Evolutionary conservation across 2,329 filamentous ascomycete genomes (phyloP), one percentile per base, ranked within the genome.

Genomic region (Fusarium annulatum): DNA sequence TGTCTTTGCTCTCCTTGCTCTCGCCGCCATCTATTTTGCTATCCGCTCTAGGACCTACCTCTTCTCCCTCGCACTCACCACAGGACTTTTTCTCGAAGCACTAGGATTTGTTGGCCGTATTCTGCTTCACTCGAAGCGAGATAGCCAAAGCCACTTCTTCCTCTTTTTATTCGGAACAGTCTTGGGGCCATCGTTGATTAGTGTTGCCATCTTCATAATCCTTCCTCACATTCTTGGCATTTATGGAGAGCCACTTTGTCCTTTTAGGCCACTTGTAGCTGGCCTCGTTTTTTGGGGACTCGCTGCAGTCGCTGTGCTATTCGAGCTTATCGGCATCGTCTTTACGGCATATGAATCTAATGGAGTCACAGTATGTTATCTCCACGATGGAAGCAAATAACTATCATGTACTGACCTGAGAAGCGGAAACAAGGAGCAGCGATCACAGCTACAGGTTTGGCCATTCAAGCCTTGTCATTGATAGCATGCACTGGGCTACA

Each of bases 71-170:
- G 76, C 80, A 5, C 71, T 88, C 59, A 77, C 82, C 6, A 79
- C 79, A 0, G 86, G 86, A 4, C 77, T 87, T 19, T 67, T 83
- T 10, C 68, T 87, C 12, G 85, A 87, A 66, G 77, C 85, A 12
- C 42, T 87, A 48, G 86, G 86, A 19, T 88, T 88, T 67, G 78
- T 83, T 19, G 86, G 85, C 8, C 83, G 85, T 42, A 62, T 88
- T 11, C 75, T 88, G 36, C 81, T 88, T 18, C 80, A 81, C 46
- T 77, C 73, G 12, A 72, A 80, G 34, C 75, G 76, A 14, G 78
- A 79, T 43, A 82, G 77, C 65, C 79, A 80, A 53, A 76, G 77
- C 7, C 82, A 79, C 64, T 87, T 87, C 69, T 78, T 82, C 16
- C 71, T 88, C 9, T 87, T 81, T 63, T 76, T 88, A 38, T 71